Conservation (phyloP, 75 land plant genomes). For the Cupressus sempervirens region DNA sequence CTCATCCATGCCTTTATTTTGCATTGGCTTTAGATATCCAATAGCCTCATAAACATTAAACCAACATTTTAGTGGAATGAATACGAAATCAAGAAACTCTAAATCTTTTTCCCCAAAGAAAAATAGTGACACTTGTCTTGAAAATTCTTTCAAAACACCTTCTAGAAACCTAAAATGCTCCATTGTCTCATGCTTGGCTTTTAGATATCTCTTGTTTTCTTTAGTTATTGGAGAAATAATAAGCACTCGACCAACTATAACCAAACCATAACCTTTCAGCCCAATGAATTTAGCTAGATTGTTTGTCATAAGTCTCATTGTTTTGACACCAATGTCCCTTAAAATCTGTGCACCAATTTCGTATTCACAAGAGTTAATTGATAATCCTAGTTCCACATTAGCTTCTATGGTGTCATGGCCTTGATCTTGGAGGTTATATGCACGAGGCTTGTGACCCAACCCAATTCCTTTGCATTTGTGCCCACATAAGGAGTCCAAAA, state of each 20-base stretch:
- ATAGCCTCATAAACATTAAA: too few species aligned
- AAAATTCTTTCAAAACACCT: too few species aligned
- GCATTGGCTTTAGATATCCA: too few species aligned
- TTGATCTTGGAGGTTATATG: constrained; percentile 89
- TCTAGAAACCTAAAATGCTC: too few species aligned
- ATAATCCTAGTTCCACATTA: constrained; percentile 82
- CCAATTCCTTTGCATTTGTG: constrained; percentile 98
- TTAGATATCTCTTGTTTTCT: constrained; percentile 85
- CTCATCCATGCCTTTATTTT: too few species aligned
- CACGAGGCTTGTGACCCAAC: constrained; percentile 84
- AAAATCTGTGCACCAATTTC: constrained; percentile 98
- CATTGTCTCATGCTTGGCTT: too few species aligned
- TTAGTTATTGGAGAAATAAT: constrained; percentile 71
- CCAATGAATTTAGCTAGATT: constrained; percentile 92
- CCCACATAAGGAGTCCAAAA: constrained; percentile 86
- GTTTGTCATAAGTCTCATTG: constrained; percentile 93
- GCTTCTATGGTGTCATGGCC: constrained; percentile 98
- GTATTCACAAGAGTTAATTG: constrained; percentile 92
- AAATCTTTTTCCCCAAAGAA: too few species aligned
- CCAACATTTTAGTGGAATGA: too few species aligned
- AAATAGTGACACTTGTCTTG: too few species aligned
- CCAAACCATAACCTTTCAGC: constrained; percentile 86
- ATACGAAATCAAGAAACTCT: too few species aligned
- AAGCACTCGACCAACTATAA: constrained; percentile 72
- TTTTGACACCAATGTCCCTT: constrained; percentile 78